phyloP scores from a whole-genome alignment of 2,329 filamentous ascomycete species.

The Trichoderma asperellum region DNA sequence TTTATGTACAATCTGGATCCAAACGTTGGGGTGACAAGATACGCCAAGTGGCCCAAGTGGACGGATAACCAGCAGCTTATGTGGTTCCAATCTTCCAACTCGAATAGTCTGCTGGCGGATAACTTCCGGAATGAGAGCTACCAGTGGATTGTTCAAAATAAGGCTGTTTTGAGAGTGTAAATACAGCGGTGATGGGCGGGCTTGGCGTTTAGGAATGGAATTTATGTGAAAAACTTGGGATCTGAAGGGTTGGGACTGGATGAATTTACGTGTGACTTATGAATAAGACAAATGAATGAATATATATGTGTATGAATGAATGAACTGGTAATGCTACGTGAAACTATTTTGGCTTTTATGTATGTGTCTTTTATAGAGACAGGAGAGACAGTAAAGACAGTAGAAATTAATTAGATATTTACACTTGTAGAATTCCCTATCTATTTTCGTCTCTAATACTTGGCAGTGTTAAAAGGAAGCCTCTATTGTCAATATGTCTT shows the following conservation, averaged over 20 bases:
- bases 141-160: conserved; percentile 37
- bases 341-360: too few species aligned
- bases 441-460: too few species aligned
- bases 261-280: background rate
- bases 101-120: conserved; percentile 42
- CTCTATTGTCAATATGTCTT: too few species aligned
- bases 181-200: background rate
- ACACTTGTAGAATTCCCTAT: too few species aligned
- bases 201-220: background rate
- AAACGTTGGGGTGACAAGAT: conserved; percentile 56
- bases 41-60: conserved; percentile 50
- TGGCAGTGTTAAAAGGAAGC: too few species aligned
- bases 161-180: conserved; percentile 35
- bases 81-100: conserved; percentile 46
- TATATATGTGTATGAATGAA: background rate
- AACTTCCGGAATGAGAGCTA: conserved; percentile 44
- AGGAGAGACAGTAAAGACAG: too few species aligned
- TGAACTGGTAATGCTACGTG: too few species aligned
- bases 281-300: background rate
- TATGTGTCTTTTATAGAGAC: too few species aligned
- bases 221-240: background rate
- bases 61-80: conserved; percentile 52
- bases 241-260: background rate
- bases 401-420: too few species aligned
- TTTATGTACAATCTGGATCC: conserved; percentile 74